phyloP scores from a whole-genome alignment of 2,329 filamentous ascomycete genomes.

The Cladosporium austrohemisphaericum region DNA sequence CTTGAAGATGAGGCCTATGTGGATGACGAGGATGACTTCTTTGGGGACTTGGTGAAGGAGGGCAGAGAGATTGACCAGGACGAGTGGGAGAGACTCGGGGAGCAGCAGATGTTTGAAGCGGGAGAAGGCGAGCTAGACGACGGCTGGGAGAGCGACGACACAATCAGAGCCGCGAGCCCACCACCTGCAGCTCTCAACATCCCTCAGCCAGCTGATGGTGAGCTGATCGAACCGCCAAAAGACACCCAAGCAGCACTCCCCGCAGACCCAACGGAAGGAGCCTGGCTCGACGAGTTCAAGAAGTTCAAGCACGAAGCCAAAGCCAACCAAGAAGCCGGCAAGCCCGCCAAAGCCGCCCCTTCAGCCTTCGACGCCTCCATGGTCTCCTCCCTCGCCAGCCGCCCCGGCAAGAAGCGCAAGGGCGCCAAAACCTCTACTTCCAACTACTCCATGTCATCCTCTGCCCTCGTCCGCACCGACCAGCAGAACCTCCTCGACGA shows the following conservation, averaged over 20 bases:
- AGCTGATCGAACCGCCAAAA: slow-evolving; percentile 32
- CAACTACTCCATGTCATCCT: slow-evolving; percentile 87
- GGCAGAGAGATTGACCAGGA: slow-evolving; percentile 70
- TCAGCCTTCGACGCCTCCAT: slow-evolving; percentile 66
- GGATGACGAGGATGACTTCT: slow-evolving; percentile 78
- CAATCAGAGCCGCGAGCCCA: slow-evolving; percentile 51
- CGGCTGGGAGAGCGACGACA: slow-evolving; percentile 94
- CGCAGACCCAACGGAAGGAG: slow-evolving; percentile 54
- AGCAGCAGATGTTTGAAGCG: slow-evolving; percentile 31
- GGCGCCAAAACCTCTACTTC: slow-evolving; percentile 85
- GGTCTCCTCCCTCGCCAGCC: slow-evolving; percentile 70
- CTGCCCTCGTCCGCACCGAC: slow-evolving; percentile 81
- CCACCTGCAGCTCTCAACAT: slow-evolving; percentile 18
- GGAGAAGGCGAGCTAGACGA: slow-evolving; percentile 52
- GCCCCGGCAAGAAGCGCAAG: slow-evolving; percentile 89
- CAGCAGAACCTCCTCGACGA: slow-evolving; percentile 80
- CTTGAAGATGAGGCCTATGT: slow-evolving; percentile 95
- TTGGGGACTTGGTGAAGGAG: slow-evolving; percentile 66
- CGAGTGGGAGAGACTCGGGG: slow-evolving; percentile 64
- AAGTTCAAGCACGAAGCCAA: slow-evolving; percentile 78
- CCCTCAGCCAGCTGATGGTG: slow-evolving; percentile 47
- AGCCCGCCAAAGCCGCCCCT: slow-evolving; percentile 44
- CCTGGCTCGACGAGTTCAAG: slow-evolving; percentile 89
- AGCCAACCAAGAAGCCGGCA: slow-evolving; percentile 42
- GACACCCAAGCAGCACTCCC: slow-evolving; percentile 33